A percentile compares a stretch with the other conserved stretches of the same genome.
Conservation (phyloP, 257 asterid species). For the Primulina tabacum region DNA sequence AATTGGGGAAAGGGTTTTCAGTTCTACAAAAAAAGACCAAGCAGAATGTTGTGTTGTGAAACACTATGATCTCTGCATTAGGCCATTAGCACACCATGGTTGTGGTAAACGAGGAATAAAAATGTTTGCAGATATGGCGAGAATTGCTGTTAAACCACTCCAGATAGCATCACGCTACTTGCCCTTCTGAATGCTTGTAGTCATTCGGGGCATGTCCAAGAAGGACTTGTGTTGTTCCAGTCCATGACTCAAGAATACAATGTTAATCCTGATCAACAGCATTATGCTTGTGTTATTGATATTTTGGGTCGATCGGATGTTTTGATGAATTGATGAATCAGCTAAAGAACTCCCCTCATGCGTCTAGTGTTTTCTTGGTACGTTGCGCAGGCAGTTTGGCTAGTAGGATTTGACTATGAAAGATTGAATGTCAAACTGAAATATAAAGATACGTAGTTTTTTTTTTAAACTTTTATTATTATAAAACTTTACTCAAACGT, state of each 20-base stretch:
- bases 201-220: conserved; percentile 51
- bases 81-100: conserved; percentile 50
- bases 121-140: conserved; percentile 44
- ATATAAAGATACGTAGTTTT: too few relatives aligned
- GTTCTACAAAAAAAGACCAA: conserved; percentile 34
- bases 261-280: conserved; percentile 51
- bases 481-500: too few relatives aligned
- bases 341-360: neutral
- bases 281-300: conserved; percentile 61
- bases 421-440: too few relatives aligned
- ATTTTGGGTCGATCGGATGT: conserved; percentile 54
- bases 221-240: conserved; percentile 50
- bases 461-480: too few relatives aligned
- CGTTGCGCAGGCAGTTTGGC: too few relatives aligned
- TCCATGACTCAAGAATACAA: conserved; percentile 42
- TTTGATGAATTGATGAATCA: conserved; percentile 45
- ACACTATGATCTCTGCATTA: conserved; percentile 56
- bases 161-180: conserved; percentile 52
- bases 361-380: too few relatives aligned
- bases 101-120: conserved; percentile 49
- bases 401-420: too few relatives aligned
- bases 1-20: conserved; percentile 46
- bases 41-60: conserved; percentile 57
- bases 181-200: conserved; percentile 63
- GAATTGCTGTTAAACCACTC: conserved; percentile 53